phyloP scores from a whole-genome alignment of 345 rosid species.

The Heritiera fomes region DNA sequence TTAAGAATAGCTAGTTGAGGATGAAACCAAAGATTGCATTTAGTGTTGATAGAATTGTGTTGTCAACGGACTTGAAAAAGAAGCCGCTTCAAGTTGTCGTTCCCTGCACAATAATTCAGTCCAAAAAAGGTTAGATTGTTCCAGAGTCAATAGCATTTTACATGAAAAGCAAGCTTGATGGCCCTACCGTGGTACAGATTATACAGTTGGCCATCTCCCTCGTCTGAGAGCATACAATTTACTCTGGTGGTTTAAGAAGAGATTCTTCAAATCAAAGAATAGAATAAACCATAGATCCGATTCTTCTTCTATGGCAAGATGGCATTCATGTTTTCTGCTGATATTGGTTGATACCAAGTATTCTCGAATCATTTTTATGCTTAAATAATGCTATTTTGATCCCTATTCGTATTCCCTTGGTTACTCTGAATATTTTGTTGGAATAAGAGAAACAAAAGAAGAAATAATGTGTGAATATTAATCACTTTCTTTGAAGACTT shows the following conservation, averaged over 20 bases:
- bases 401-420: too few species aligned
- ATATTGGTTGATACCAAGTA: too few species aligned
- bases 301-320: background rate
- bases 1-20: slow-evolving; percentile 26
- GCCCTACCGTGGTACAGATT: slow-evolving; percentile 25
- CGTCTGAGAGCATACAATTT: background rate
- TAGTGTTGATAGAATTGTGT: slow-evolving; percentile 28
- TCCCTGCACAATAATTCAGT: slow-evolving; percentile 39
- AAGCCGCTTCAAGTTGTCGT: slow-evolving; percentile 30
- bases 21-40: slow-evolving; percentile 31
- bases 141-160: slow-evolving; percentile 29
- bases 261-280: background rate
- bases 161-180: slow-evolving; percentile 31
- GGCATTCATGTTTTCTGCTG: too few species aligned
- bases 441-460: too few species aligned
- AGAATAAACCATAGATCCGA: background rate
- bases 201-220: slow-evolving; percentile 18
- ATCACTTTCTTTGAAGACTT: too few species aligned
- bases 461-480: too few species aligned
- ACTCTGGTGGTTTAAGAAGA: background rate
- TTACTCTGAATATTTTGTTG: too few species aligned
- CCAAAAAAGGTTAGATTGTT: slow-evolving; percentile 25
- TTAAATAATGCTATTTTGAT: too few species aligned
- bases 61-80: slow-evolving; percentile 31
- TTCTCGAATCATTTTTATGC: too few species aligned